Evolutionary conservation across 768 basidiomycete genomes (phyloP), one percentile per base, ranked within the genome.

Genomic region (Boletus pseudo-olivaceus): DNA sequence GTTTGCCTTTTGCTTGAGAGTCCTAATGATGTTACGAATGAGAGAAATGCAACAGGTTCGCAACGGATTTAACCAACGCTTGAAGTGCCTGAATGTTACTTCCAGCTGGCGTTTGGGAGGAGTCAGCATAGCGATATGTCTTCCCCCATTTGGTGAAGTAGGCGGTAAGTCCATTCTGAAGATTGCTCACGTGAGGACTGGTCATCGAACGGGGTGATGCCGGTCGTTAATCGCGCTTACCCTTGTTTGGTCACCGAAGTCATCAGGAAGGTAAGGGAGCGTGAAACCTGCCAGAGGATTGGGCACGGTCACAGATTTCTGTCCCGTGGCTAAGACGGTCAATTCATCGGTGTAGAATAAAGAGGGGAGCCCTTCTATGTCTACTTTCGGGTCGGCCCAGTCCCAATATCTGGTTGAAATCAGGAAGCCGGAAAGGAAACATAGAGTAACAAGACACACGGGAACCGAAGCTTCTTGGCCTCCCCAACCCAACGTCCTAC

Each of bases 401-500:
- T 69, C 65, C 66, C 68, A 69, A 47, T 62, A 68, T 33, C 64
- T 69, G 43, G 14, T 20, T 5, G 42, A 19, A 30, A 39, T 56
- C 40, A 54, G 35, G 14, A 43, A 45, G 11, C 9, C 8, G 2
- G 39, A 35, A 11, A 19, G 20, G n/a, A 35, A 19, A 23, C 15
- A n/a, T 30, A 19, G 7, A 7, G n/a, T 34, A 27, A 39, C 10
- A 40, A 43, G 34, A 56, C 67, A 15, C n/a, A 63, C 67, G 69
- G 69, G 44, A 67, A 70, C 6, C 67, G 59, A 30, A 68, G 49
- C 35, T 66, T 48, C 32, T 62, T 58, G 12, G 68, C 66, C 23
- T 58, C 54, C 4, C 40, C 14, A 30, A 59, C 49, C 67, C 62
- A 68, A 23, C 35, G 33, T 6, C 62, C 65, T 9, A 14, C 23